Base-by-base conservation (phyloP, 2,329 filamentous ascomycete genomes). In the Calonectria crousiana region DNA sequence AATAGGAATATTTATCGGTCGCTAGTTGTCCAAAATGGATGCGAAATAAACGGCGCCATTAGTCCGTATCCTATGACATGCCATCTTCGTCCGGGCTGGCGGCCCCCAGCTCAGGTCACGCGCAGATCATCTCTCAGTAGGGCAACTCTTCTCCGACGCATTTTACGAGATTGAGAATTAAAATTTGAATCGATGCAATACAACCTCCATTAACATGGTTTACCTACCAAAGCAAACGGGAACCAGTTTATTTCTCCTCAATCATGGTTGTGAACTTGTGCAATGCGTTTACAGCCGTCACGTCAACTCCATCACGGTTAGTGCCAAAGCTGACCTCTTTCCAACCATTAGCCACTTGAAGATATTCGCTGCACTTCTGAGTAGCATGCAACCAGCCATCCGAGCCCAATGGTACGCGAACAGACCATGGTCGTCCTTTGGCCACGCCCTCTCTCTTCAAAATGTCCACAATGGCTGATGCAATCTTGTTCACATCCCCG, bases 371-470 rank as follows among this genome's bases (percentile, higher is more conserved):
- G 14, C 69, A 71, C 14, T 56, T 71, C 30, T 71, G 49, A 18
- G n/a, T 51, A 11, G 69, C 69, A 23, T 49, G 58, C 9, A n/a
- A 65, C 65, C 53, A 72, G 32, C 65, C 70, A 13, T 72, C 70
- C 20, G 70, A 72, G 23, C 70, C 70, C 26, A 69, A 23, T 6
- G 70, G 65, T 18, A 69, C 64, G 11, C 65, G 70, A 23, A 64
- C 34, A 13, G 44, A n/a, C 70, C 70, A 72, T 16, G 70, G 70
- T 9, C 53, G 53, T n/a, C 70, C 70, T 28, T 52, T 30, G 3
- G 80, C 81, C n/a, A 78, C 41, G 0, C 81, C 81, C 47, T 83
- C 80, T 6, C 76, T 26, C 68, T 81, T 82, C 41, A 83, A 67
- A 20, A 69, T 52, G 47, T 72, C 65, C 34, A 72, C 65, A n/a